Evolutionary conservation across 1,139 yeast genomes (phyloP), one percentile per base, ranked within the genome.

Genomic region (Suzukiozyma palmioleophila): DNA sequence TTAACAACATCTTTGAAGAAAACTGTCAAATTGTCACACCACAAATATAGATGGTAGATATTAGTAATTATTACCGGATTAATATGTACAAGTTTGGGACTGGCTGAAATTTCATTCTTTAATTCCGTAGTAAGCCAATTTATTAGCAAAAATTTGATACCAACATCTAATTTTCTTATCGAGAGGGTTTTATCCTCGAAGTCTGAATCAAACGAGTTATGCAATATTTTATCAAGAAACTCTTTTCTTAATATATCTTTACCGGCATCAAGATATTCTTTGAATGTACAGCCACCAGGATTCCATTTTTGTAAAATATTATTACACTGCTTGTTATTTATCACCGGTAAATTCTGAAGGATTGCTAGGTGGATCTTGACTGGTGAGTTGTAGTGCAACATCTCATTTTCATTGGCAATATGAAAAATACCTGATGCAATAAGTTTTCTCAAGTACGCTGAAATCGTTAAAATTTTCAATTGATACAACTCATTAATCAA

Each of bases 361-460:
- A 81, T 69, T 16, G 61, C 49, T 26, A 79, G 53, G 51, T 82
- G 88, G 13, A 67, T 60, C 30, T 62, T 57, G 10, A 73, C 45
- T 7, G 48, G 41, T 9, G 41, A 40, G 47, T 57, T 15, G 53
- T 59, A 46, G 29, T 44, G 28, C 35, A 26, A 26, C 14, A 41
- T 25, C 18, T 43, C 42, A 5, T 44, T 43, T 13, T 44, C 49
- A 9, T 48, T 41, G 3, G 69, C 61, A 7, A 75, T 55, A 55
- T 84, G 87, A 38, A 88, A 75, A 0, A 86, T 69, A 3, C 96
- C 97, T 1, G 94, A 82, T 3, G 96, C 88, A 38, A 89, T 88
- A 28, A 88, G 63, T 47, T 83, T 78, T 51, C 96, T 66, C 42
- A 88, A 66, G 51, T 88, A 89, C 0, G 86, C 75, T 0, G 90